These are phyloP conservation scores for Oleoguttula mirabilis DNA, from an alignment of 495 filamentous ascomycete genomes.

Conservation along the genomic window DNA sequence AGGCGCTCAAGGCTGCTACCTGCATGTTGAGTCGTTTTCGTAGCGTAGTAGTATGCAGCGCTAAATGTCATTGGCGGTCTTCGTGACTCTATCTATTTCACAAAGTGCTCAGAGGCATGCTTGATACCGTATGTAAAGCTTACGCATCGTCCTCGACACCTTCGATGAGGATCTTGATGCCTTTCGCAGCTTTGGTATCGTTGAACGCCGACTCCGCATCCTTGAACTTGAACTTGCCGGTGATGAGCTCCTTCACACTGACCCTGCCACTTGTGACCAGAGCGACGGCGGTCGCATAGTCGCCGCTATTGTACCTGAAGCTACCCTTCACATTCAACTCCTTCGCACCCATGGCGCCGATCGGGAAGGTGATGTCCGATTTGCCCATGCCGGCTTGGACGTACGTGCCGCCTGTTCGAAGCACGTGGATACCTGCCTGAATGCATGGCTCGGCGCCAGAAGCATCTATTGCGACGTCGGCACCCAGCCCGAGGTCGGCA, in stretches of 20 bases:
- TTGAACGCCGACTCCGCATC: constrained; percentile 68
- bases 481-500: constrained; percentile 46
- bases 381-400: constrained; percentile 81
- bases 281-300: constrained; percentile 66
- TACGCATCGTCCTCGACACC: constrained; percentile 31
- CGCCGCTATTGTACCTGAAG: constrained; percentile 73
- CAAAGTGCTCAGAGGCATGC: too few relatives aligned
- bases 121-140: not conserved
- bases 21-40: constrained; percentile 35
- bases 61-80: too few relatives aligned
- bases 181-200: constrained; percentile 60
- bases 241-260: constrained; percentile 59
- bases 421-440: constrained; percentile 57
- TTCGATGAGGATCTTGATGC: constrained; percentile 75
- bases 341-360: constrained; percentile 66
- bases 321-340: constrained; percentile 70
- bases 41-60: constrained; percentile 15
- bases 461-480: constrained; percentile 73
- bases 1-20: constrained; percentile 62
- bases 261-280: constrained; percentile 53
- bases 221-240: constrained; percentile 54
- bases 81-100: too few relatives aligned
- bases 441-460: constrained; percentile 68
- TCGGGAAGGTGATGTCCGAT: constrained; percentile 66
- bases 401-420: constrained; percentile 63